Evolutionary conservation across 148 eudicot species (phyloP), one percentile per base, ranked within the genome.

Genomic region (Rhododendron vialii): DNA sequence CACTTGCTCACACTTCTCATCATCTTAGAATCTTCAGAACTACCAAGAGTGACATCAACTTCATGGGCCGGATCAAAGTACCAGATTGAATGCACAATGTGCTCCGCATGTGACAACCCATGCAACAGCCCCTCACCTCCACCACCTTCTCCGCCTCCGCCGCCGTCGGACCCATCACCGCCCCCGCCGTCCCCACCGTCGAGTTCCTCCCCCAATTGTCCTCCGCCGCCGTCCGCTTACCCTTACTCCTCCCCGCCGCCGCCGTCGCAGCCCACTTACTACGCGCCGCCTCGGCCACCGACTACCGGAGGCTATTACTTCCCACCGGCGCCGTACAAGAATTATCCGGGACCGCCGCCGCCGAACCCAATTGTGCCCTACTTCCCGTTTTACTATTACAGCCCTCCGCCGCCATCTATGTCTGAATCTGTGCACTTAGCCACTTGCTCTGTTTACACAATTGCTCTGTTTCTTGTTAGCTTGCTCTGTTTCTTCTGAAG

Each of bases 351-450:
- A 7, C 96, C 95, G 13, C 94, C 92, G 17, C 96, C 96, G 2
- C 96, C 96, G 7, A 94, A 94, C 88, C 96, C 96, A 0, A 94
- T 94, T 36, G 92, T 94, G 1, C 96, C 95, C 0, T 94, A 94
- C 86, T 94, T 93, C 50, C 96, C 96, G 8, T 94, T 59, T 79
- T 94, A 94, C 91, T 94, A 87, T n/a, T 86, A 92, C 67, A 91
- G 53, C 78, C 94, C 95, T 4, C 96, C 96, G 1, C 92, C 95
- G 0, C 69, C 80, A 0, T 1, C 24, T 11, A 53, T 43, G 6
- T 74, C 88, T 11, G 24, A 33, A 24, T 84, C 90, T 65, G 33
- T 13, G 43, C 55, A 50, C 13, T n/a, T 85, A 2, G 28, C 59
- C 7, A 73, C 57, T 73, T 85, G 71, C 48, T 77, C 57, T 57